Evolutionary conservation across 805 yeast species (phyloP), one percentile per base, ranked within the genome.

Genomic region (Pichia eremophila): DNA sequence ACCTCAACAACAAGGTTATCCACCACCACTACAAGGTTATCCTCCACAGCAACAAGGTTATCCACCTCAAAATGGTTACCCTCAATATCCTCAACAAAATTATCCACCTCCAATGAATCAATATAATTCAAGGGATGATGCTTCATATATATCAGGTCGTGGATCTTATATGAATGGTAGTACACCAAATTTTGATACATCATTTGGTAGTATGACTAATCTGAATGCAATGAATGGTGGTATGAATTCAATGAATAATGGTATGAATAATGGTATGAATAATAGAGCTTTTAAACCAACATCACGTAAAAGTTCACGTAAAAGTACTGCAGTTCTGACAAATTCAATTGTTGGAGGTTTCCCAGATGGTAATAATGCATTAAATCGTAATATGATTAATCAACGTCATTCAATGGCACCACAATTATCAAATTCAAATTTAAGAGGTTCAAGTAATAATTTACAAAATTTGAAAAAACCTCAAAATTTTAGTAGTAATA

Each of bases 221-320:
- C n/a, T 34, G n/a, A 18, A 29, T 22, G 43, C 25, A 34, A 48
- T 36, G 39, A 8, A 12, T n/a, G n/a, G n/a, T 25, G 25, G 18
- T 42, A 32, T 51, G 45, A 44, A 31, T 34, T 7, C 8, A 10
- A 34, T 34, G 36, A 18, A 29, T 22, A 8, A 8, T 5, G 42
- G 29, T 37, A 48, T 34, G 38, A 12, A 31, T 22, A 22, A 22
- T 5, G 25, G 25, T 22, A 22, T 22, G 25, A 22, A 22, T 15
- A 47, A 44, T 37, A 55, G 65, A 42, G 64, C 57, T 18, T 67
- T 66, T 49, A 66, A 65, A 48, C 69, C 72, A 36, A 68, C 76
- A n/a, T 66, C 72, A 5, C 62, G 77, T 54, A 73, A 73, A 58
- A 52, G 54, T 44, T 48, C 49, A 18, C 63, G 77, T 51, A 70